Conservation (phyloP, 139 green algal genomes). For the Tetradesmus lagerheimii region DNA sequence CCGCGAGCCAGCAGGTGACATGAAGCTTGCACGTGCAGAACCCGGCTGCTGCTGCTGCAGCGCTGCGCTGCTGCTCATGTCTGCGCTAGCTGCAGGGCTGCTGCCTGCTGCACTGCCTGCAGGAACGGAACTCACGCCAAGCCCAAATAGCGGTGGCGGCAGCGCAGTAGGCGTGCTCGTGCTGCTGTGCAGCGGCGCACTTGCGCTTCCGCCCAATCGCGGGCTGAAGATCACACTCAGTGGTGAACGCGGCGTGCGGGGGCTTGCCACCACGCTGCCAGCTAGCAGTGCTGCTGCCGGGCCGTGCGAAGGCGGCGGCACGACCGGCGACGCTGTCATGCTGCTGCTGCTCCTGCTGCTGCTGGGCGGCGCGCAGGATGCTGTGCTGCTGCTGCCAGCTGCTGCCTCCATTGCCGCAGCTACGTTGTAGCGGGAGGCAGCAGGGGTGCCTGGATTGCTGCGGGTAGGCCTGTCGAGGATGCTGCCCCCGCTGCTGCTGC, state of each 20-base stretch:
- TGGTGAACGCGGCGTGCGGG: background rate
- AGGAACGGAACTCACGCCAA: background rate
- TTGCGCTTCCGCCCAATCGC: background rate
- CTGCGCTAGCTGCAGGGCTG: background rate
- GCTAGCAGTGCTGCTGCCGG: constrained; percentile 31
- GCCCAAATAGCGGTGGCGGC: constrained; percentile 2
- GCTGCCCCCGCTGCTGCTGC: background rate
- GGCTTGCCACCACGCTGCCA: constrained; percentile 6
- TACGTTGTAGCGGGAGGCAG: background rate
- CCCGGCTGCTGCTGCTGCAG: background rate
- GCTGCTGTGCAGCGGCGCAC: background rate
- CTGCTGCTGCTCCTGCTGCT: constrained; percentile 31
- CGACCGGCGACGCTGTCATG: background rate
- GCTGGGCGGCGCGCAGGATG: background rate
- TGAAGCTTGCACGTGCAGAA: background rate
- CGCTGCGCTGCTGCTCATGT: background rate
- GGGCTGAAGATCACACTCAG: constrained; percentile 30
- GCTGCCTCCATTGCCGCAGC: background rate
- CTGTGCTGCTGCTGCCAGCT: background rate
- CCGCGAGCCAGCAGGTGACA: background rate
- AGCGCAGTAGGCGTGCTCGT: background rate
- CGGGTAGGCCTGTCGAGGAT: background rate
- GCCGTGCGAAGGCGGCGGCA: constrained; percentile 3
- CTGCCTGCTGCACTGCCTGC: background rate
- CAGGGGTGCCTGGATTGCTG: background rate